phyloP scores from a whole-genome alignment of 1,139 yeast genomes.

The Geotrichum australiense region DNA sequence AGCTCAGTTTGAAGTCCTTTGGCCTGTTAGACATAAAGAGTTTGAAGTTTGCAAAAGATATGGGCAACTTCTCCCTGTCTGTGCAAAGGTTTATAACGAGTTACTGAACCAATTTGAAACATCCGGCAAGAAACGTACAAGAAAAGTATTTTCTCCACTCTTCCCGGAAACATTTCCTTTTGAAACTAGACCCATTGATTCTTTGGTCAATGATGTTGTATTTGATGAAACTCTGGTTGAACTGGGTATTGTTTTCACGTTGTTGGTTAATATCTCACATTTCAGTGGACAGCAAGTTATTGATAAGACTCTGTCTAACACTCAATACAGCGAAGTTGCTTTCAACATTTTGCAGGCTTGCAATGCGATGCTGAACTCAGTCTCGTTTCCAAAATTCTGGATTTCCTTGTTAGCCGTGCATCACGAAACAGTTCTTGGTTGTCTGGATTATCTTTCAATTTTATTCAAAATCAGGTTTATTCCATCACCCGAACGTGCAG shows the following conservation, averaged over 20 bases:
- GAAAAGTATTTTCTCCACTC: conserved; percentile 34
- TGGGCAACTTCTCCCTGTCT: conserved; percentile 31
- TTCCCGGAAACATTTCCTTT: conserved; percentile 69
- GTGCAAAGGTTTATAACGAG: conserved; percentile 29
- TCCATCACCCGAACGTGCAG: conserved; percentile 51
- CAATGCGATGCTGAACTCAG: conserved; percentile 33
- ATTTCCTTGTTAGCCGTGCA: conserved; percentile 30
- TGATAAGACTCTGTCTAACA: conserved; percentile 46
- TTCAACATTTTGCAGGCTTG: conserved; percentile 36
- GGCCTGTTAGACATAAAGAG: conserved; percentile 29
- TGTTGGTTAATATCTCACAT: conserved; percentile 29
- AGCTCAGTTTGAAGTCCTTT: conserved; percentile 28
- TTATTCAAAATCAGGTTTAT: conserved; percentile 36
- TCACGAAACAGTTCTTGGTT: conserved; percentile 53
- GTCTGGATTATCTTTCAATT: conserved; percentile 48
- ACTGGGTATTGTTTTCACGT: conserved; percentile 42
- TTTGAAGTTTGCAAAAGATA: conserved; percentile 28
- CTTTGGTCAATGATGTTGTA: conserved; percentile 61
- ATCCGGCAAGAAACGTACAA: conserved; percentile 9
- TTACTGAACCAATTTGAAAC: conserved; percentile 24
- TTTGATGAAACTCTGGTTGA: conserved; percentile 71
- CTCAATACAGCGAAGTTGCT: conserved; percentile 34
- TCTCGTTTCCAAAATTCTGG: conserved; percentile 40
- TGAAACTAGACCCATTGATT: conserved; percentile 59
- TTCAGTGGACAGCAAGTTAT: conserved; percentile 47